Base-by-base conservation (phyloP, 2,329 filamentous ascomycete species). In the Fusarium succisae region DNA sequence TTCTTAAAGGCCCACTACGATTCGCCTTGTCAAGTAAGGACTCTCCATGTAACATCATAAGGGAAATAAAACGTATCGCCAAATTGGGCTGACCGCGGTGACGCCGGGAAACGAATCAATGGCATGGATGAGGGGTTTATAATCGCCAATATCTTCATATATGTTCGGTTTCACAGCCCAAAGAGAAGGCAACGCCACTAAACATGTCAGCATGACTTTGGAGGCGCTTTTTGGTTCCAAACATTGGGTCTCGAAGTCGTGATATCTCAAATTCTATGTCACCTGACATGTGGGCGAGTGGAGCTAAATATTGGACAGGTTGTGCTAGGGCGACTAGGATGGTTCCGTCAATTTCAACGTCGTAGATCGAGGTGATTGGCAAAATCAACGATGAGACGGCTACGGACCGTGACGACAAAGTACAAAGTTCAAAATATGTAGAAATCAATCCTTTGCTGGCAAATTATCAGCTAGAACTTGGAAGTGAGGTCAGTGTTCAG, bases 141-240 rank as follows among this genome's bases (percentile, higher is more conserved):
- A 65, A 69, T 70, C 70, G 70, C 61, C 70, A 67, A 67, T 55
- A 59, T 64, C 35, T 54, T 63, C 56, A 73, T 64, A 65, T 66
- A 70, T 62, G 65, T 67, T 60, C 66, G 69, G 64, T 65, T 73
- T 67, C 43, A 68, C 68, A 67, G 62, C 39, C 63, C 66, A 20
- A 55, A 53, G 38, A 41, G 56, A 69, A 41, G 53, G 47, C 75
- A 57, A 66, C 75, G 76, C 76, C 76, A 78, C 71, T 35, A 55
- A 54, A 53, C 41, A 61, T 74, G 63, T 66, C 68, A 74, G 70
- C 71, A 67, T 75, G 72, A 61, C 47, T 66, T 69, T 64, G 61
- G 53, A 51, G 54, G 54, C 55, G 47, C 53, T 39, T 41, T 30
- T 67, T 45, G 70, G 63, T 57, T 51, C 53, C 55, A 58, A 53